phyloP scores from a whole-genome alignment of 140 eudicot species.

The Flaveria floridana region DNA sequence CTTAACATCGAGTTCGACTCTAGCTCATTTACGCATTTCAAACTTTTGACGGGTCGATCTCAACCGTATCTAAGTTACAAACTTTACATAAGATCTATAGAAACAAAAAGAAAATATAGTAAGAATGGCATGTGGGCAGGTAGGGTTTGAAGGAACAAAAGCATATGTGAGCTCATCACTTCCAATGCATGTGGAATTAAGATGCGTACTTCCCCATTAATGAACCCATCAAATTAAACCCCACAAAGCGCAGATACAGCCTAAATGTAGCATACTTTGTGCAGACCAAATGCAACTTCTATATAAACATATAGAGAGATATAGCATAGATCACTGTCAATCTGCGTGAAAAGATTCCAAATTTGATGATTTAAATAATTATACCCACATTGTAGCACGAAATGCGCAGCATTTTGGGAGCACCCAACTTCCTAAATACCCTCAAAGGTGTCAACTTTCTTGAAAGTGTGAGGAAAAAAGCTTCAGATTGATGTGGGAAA shows the following conservation, averaged over 20 bases:
- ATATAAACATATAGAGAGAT: not conserved
- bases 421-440: slow-evolving; percentile 36
- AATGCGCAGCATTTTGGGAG: slow-evolving; percentile 38
- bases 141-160: slow-evolving; percentile 32
- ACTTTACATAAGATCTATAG: not conserved
- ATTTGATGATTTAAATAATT: slow-evolving; percentile 33
- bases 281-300: slow-evolving; percentile 27
- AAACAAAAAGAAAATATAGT: too few species aligned
- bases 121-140: slow-evolving; percentile 35
- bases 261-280: slow-evolving; percentile 11
- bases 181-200: slow-evolving; percentile 51
- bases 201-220: slow-evolving; percentile 21
- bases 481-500: slow-evolving; percentile 23
- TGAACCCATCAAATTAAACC: slow-evolving; percentile 22
- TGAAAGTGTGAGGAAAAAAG: not conserved
- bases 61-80: not conserved
- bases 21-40: too few species aligned
- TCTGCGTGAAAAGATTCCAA: slow-evolving; percentile 30
- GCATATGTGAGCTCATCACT: slow-evolving; percentile 32
- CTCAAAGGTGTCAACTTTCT: slow-evolving; percentile 31
- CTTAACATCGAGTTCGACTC: too few species aligned
- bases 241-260: slow-evolving; percentile 24
- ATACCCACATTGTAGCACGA: slow-evolving; percentile 26
- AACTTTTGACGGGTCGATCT: not conserved
- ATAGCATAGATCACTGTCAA: slow-evolving; percentile 8